phyloP scores from a whole-genome alignment of 306 rosid species.

The Quercus gilva region DNA sequence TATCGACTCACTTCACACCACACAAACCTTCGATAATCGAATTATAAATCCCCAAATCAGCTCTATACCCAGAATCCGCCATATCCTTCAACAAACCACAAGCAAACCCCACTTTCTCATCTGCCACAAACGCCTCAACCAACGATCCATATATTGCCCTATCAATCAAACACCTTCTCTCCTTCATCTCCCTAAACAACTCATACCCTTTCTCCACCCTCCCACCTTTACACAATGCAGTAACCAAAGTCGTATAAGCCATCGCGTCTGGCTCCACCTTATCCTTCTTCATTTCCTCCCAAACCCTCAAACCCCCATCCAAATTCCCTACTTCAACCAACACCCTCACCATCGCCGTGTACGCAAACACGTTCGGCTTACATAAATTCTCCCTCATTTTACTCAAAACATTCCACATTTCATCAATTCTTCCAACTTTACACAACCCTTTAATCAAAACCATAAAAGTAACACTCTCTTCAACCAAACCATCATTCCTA shows the following conservation, averaged over 20 bases:
- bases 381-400: slow-evolving; percentile 69
- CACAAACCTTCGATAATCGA: slow-evolving; percentile 78
- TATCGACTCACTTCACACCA: slow-evolving; percentile 51
- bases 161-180: slow-evolving; percentile 65
- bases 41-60: slow-evolving; percentile 69
- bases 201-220: slow-evolving; percentile 57
- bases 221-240: slow-evolving; percentile 55
- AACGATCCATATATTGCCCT: slow-evolving; percentile 62
- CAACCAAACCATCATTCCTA: slow-evolving; percentile 57
- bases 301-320: slow-evolving; percentile 67
- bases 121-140: slow-evolving; percentile 64
- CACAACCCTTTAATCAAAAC: slow-evolving; percentile 76
- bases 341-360: slow-evolving; percentile 63
- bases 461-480: slow-evolving; percentile 79
- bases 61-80: slow-evolving; percentile 67
- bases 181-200: slow-evolving; percentile 81
- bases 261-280: slow-evolving; percentile 55
- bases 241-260: slow-evolving; percentile 73
- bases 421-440: slow-evolving; percentile 55
- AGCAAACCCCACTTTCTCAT: slow-evolving; percentile 51
- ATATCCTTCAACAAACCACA: slow-evolving; percentile 76
- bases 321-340: slow-evolving; percentile 52
- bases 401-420: slow-evolving; percentile 55
- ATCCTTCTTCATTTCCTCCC: slow-evolving; percentile 81
- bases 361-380: slow-evolving; percentile 80